Percentiles rank a stretch among this genome's conserved stretches.
Evolutionary conservation across 805 yeast genomes (phyloP).

Genomic region (Hermanozyma aechmeae): DNA sequence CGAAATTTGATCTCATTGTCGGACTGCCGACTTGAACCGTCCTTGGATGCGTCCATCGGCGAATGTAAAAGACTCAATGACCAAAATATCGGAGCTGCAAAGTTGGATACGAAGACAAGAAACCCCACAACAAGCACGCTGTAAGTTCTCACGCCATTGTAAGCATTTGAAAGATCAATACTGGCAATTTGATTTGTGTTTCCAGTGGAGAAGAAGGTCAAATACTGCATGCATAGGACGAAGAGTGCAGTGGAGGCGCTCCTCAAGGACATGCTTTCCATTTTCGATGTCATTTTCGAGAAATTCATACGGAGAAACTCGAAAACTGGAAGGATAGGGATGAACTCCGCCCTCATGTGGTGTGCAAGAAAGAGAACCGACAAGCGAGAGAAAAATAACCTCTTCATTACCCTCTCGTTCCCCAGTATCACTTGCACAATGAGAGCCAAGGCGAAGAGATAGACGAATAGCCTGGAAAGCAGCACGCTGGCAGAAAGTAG

Average conservation of each 20-base stretch:
- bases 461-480: constrained; percentile 16
- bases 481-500: constrained; percentile 16
- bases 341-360: constrained; percentile 45
- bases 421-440: constrained; percentile 19
- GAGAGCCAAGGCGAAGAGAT: constrained; percentile 19
- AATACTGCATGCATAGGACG: constrained; percentile 53
- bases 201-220: constrained; percentile 80
- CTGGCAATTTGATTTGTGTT: constrained; percentile 90
- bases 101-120: constrained; percentile 75
- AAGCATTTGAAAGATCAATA: constrained; percentile 82
- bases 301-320: constrained; percentile 7
- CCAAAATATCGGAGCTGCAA: constrained; percentile 84
- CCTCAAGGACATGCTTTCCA: constrained; percentile 1
- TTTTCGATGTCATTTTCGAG: constrained; percentile 8
- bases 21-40: constrained; percentile 2
- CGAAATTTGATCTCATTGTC: constrained; percentile 8
- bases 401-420: constrained; percentile 12
- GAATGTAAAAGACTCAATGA: constrained; percentile 27
- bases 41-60: too few relatives aligned
- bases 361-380: constrained; percentile 37
- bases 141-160: constrained; percentile 75
- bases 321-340: constrained; percentile 44
- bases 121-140: constrained; percentile 64
- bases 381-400: constrained; percentile 25
- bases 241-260: constrained; percentile 21